Conservation (phyloP, 176 grass and related monocot genomes). For the Rhynchospora pubera region DNA sequence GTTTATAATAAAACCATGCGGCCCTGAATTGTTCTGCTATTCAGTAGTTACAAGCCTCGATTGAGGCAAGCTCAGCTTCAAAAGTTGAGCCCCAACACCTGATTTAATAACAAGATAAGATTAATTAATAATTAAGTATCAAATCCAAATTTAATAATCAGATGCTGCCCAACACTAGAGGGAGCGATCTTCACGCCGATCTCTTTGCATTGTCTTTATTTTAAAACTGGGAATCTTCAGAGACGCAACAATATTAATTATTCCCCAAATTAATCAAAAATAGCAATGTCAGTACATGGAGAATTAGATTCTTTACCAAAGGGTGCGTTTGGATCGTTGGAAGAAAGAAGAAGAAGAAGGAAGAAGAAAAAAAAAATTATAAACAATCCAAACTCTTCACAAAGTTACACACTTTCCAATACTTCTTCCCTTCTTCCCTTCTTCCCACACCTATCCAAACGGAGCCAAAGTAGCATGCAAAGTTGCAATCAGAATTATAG, state of each 20-base stretch:
- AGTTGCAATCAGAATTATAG: neutral
- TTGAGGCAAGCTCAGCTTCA: neutral
- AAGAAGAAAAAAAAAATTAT: no score
- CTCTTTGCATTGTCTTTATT: neutral
- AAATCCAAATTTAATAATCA: conserved; percentile 7
- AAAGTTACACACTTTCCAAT: no score
- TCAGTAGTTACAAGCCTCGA: neutral
- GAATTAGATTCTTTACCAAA: conserved; percentile 1
- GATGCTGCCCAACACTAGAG: neutral
- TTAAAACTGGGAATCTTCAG: conserved; percentile 1
- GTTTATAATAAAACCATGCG: neutral
- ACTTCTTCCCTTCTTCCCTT: no score
- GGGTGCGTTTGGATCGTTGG: no score
- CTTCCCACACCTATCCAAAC: no score
- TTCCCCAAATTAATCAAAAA: neutral
- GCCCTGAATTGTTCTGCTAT: neutral
- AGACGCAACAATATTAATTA: neutral
- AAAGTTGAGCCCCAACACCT: conserved; percentile 11
- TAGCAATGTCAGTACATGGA: neutral
- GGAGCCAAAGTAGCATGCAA: neutral
- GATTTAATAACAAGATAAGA: conserved; percentile 11
- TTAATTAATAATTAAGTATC: neutral
- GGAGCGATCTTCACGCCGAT: neutral
- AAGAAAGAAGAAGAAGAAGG: no score
- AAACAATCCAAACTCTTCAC: no score